phyloP scores from a whole-genome alignment of 805 yeast species.

The Spencermartinsiella europaea region DNA sequence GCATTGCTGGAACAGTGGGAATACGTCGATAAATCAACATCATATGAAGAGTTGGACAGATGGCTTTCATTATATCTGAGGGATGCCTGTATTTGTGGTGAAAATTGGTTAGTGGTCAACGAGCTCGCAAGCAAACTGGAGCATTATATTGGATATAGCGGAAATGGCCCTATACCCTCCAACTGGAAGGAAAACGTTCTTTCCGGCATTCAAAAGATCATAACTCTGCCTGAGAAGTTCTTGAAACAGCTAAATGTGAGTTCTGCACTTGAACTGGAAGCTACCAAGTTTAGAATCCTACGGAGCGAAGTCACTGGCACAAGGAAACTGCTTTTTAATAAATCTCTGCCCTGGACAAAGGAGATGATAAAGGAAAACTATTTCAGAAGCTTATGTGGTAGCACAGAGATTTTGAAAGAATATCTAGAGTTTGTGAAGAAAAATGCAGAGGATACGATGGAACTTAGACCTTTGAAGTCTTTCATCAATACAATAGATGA shows the following conservation, averaged over 20 bases:
- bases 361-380: background rate
- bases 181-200: background rate
- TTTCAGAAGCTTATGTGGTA: background rate
- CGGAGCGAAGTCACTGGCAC: background rate
- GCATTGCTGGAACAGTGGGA: slow-evolving; percentile 66
- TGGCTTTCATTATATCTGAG: slow-evolving; percentile 52
- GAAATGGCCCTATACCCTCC: background rate
- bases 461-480: background rate
- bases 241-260: background rate
- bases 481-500: background rate
- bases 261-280: slow-evolving; percentile 9
- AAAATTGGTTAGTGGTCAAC: slow-evolving; percentile 35
- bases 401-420: background rate
- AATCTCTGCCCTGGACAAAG: background rate
- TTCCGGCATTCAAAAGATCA: background rate
- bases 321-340: background rate
- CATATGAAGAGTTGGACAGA: slow-evolving; percentile 27
- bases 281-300: slow-evolving; percentile 8
- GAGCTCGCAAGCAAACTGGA: slow-evolving; percentile 3
- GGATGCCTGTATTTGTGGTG: slow-evolving; percentile 54
- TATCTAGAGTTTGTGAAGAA: background rate
- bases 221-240: background rate
- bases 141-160: background rate
- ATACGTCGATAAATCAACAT: slow-evolving; percentile 39
- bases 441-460: background rate